Evolutionary conservation across 2,329 filamentous ascomycete genomes (phyloP), one percentile per base, ranked within the genome.

Genomic region (Trichoderma cornu-damae): DNA sequence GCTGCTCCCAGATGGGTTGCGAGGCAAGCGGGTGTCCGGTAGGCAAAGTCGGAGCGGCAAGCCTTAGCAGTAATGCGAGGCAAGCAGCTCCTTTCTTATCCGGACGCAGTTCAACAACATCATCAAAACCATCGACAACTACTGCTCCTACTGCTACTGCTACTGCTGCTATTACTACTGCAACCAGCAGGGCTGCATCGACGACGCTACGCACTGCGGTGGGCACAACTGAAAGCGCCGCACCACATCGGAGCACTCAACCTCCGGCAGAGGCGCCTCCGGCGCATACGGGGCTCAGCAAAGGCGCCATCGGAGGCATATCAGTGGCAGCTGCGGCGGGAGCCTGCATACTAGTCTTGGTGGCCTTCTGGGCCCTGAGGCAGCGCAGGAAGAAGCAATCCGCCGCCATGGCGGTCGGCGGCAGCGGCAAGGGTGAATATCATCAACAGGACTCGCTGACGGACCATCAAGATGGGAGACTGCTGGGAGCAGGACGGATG

Each of bases 1-100:
- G 74, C 49, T 76, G 74, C 28, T 37, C 58, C 0, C 52, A 61
- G 44, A 60, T 69, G 35, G 61, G 64, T 6, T 70, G 67, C 42
- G 16, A 3, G 2, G 37, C 55, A 7, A 55, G 57, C 1, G 60
- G 63, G 0, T 73, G 70, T 57, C 65, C 70, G 11, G 20, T 24
- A 0, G 35, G 38, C 12, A 57, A 63, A 26, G 43, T 70, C 35
- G 57, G 65, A 18, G 59, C 61, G 8, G 70, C 68, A 3, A 61
- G 47, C 24, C 59, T 73, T 52, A 70, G 65, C 49, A 16, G 30
- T 5, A 50, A 49, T 26, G 37, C 16, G 28, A 16, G 26, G 4
- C 47, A 47, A 26, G 53, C 53, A 30, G 57, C 51, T 12, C 43
- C 52, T 14, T 59, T 59, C 18, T 28, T 57, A 20, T 47, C 42